phyloP scores from a whole-genome alignment of 2,329 filamentous ascomycete species.

The Aspergillus calidoustus region DNA sequence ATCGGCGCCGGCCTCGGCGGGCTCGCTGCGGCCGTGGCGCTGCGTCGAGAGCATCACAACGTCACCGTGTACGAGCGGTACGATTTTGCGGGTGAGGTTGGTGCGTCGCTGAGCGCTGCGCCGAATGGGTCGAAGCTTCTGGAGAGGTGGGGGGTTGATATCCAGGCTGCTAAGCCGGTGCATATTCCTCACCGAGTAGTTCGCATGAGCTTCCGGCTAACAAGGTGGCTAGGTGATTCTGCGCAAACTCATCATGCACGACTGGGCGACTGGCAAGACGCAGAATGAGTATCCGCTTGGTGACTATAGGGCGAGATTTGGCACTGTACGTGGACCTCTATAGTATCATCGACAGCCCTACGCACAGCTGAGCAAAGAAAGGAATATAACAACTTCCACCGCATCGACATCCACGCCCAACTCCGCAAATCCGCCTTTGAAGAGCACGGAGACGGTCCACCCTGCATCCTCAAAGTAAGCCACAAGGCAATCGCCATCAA shows the following conservation, averaged over 20 bases:
- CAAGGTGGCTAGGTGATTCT: slow-evolving; percentile 23
- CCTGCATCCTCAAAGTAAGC: slow-evolving; percentile 26
- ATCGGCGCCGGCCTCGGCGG: slow-evolving; percentile 33
- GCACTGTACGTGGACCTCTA: slow-evolving; percentile 17
- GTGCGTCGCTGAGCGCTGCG: slow-evolving; percentile 29
- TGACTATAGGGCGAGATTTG: slow-evolving; percentile 33
- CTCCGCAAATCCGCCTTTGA: slow-evolving; percentile 31
- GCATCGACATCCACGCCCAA: slow-evolving; percentile 33
- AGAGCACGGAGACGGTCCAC: slow-evolving; percentile 24
- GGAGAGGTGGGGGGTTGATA: slow-evolving; percentile 30
- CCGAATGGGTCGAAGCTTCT: slow-evolving; percentile 29
- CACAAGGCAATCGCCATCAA: slow-evolving; percentile 26
- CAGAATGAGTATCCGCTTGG: slow-evolving; percentile 31
- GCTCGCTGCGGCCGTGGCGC: slow-evolving; percentile 25
- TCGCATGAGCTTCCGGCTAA: too few relatives aligned
- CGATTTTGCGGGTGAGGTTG: slow-evolving; percentile 30
- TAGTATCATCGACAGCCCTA: too few relatives aligned
- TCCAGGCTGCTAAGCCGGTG: slow-evolving; percentile 27
- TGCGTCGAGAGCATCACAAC: slow-evolving; percentile 27
- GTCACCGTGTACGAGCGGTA: slow-evolving; percentile 31
- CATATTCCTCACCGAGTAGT: too few relatives aligned
- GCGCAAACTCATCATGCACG: slow-evolving; percentile 36
- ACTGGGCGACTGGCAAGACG: slow-evolving; percentile 34
- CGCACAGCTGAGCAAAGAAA: background rate
- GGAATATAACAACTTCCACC: slow-evolving; percentile 36